Base-by-base conservation (phyloP, 2,329 filamentous ascomycete genomes). In the Diaporthe citrichinensis region DNA sequence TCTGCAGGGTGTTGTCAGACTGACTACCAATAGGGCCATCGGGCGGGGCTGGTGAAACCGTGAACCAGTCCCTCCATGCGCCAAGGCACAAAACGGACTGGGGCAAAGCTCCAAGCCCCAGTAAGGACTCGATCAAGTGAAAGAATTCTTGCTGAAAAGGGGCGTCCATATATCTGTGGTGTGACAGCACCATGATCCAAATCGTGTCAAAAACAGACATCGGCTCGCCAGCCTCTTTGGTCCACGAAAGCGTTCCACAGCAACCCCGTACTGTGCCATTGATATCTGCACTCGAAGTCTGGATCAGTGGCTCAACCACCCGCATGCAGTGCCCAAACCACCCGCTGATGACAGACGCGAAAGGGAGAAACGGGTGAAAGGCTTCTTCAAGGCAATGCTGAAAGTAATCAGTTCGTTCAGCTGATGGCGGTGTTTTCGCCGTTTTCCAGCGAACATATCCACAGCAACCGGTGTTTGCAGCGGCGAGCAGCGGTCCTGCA, bases 141-240 rank as follows among this genome's bases (percentile, higher is more conserved):
- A 53, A 53, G 0, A 15, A 12, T 2, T 3, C 10, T 6, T n/a
- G 10, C 51, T 53, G n/a, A 14, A 25, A 15, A 5, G 12, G 0
- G 23, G 14, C 12, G n/a, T 25, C 4, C 10, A 1, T 17, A 6
- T 28, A 28, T 0, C 2, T 0, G 17, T 4, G 17, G 5, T 6
- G 5, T 17, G n/a, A 28, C 9, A 53, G 10, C 1, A 4, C 10
- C 4, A 2, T 14, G 1, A 53, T 28, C 51, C 51, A 53, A 0
- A 15, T 53, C n/a, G n/a, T 12, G n/a, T 53, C 51, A 53, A 53
- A 53, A 28, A 53, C 3, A 15, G 51, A 53, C n/a, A 5, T 10
- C n/a, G n/a, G 51, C n/a, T 8, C n/a, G 4, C n/a, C 51, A 28
- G 51, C 12, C 6, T 28, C 51, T 12, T 9, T 4, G 23, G 6